Base-by-base conservation (phyloP, 148 eudicot species). In the Nyssa sinensis region DNA sequence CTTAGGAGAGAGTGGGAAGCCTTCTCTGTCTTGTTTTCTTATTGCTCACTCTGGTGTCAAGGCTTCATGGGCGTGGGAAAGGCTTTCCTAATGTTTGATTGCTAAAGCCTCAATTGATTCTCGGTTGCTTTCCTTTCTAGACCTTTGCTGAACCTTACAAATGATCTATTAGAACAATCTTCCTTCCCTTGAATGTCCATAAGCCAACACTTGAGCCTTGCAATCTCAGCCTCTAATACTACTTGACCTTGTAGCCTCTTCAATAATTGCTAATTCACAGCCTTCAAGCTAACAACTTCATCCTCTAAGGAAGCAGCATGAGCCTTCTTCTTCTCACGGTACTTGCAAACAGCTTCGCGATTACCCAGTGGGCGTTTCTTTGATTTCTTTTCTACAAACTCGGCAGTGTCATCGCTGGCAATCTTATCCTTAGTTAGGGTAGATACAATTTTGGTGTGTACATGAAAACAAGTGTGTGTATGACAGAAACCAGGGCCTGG, bases 261-360 rank as follows among this genome's bases (percentile, higher is more conserved):
- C 72, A 88, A 25, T 64, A 95, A 78, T 79, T 90, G 91, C 79
- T 93, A 97, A 81, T 95, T 95, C 71, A 88, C 29, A 30, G 97
- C 84, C 77, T 90, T 89, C 84, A 95, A 81, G 62, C 82, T 93
- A 14, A 70, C 82, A 83, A 95, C 97, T 73, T 95, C 98, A 62
- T 87, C 99, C 77, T 95, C 98, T 73, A 95, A 78, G 0, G 91
- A 92, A 10, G 96, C 94, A 9, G 94, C 70, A 14, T 85, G 84
- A 9, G 97, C 99, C 79, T 95, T 95, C 88, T 95, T 95, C 87
- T 93, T 93, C 82, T 92, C 91, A 23, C 99, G 91, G 64, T 95
- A 95, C 83, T 95, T 95, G 14, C 94, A 85, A 67, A 95, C 98
- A 0, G 99, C 99, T 83, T 90, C 99, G 29, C 90, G 86, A 55